Base-by-base conservation (phyloP, 1,139 yeast genomes). In the Debaryomyces udenii region DNA sequence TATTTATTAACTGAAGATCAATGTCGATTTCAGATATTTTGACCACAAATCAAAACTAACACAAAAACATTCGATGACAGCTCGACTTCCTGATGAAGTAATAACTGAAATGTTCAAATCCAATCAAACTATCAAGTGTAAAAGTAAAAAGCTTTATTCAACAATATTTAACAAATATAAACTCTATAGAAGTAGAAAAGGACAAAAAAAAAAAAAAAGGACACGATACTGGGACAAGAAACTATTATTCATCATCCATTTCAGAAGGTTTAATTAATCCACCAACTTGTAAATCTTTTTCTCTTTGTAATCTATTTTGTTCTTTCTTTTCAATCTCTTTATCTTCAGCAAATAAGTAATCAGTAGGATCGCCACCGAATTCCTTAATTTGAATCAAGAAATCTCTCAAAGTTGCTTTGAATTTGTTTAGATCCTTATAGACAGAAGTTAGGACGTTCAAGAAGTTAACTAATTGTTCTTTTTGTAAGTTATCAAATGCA, bases 251-350 rank as follows among this genome's bases (percentile, higher is more conserved):
- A 43, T 89, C 96, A 55, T 88, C 97, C 80, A 91, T 78, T 56
- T 93, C 99, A n/a, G 96, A 83, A 27, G 99, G 99, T 64, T 91
- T 93, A 59, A 93, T 74, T 62, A 93, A 76, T 40, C 99, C 99
- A 53, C 98, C 98, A 49, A 93, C 86, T 69, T 81, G 83, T 56
- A 86, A 72, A 44, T 96, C 97, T 53, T 79, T 81, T 63, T 89
- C 94, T 57, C 84, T 82, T 55, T 88, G 94, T 47, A 76, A 61
- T 60, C 77, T 79, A 50, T 74, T 80, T 61, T 81, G 81, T 62
- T 86, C 95, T 51, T 75, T 70, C 48, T 80, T 66, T 62, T 90
- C 96, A 41, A 75, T 73, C 62, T 89, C 96, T 59, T 84, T 86
- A 57, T 93, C 99, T 59, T 93, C 99, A 14, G 96, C 96, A 68